These are phyloP conservation scores for Venturia effusa DNA, from an alignment of 2,329 filamentous ascomycete genomes.

Conservation along the genomic window DNA sequence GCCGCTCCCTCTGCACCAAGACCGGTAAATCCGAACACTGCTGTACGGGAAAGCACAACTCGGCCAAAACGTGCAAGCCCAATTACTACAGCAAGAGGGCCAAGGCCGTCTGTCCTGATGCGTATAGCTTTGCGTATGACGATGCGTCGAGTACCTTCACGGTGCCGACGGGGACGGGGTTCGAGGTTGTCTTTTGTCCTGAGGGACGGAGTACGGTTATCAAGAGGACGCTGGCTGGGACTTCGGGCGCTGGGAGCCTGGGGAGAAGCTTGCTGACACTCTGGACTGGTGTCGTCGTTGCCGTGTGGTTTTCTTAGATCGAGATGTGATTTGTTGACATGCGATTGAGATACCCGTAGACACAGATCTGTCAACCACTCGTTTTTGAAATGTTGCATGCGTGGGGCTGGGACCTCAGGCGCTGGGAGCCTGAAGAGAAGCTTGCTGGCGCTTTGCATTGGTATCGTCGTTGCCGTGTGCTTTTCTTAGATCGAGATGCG, in stretches of 20 bases:
- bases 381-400: no score
- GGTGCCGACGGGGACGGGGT: constrained; percentile 57
- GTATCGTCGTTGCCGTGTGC: neutral
- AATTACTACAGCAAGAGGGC: constrained; percentile 58
- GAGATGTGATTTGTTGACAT: neutral
- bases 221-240: neutral
- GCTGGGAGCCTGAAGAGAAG: neutral
- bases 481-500: neutral
- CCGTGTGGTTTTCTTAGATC: neutral
- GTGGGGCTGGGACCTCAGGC: neutral
- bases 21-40: constrained; percentile 58
- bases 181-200: constrained; percentile 71
- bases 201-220: constrained; percentile 40
- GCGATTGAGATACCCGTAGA: neutral
- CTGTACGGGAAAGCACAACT: constrained; percentile 60
- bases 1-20: constrained; percentile 64
- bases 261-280: neutral
- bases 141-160: constrained; percentile 48
- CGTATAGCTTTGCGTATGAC: constrained; percentile 62
- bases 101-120: constrained; percentile 71
- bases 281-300: neutral
- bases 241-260: neutral
- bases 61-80: constrained; percentile 52
- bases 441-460: neutral
- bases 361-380: no score